Evolutionary conservation across 176 grass and related monocot species (phyloP).

Genomic region (barley (Hordeum vulgare)): MorexV3_pseudomolecules_assembly NC_058519.1:163307245-163307744

Average conservation of each 20-base stretch:
- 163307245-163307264: constrained; percentile 68
- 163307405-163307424: constrained; percentile 88
- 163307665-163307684: constrained; percentile 23
- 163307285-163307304: constrained; percentile 79
- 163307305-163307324: constrained; percentile 60
- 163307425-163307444: constrained; percentile 79
- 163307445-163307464: constrained; percentile 60
- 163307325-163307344: neutral
- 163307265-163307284: constrained; percentile 71
- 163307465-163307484: neutral
- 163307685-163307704: constrained; percentile 22
- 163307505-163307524: constrained; percentile 13
- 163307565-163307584: constrained; percentile 72
- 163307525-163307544: constrained; percentile 60
- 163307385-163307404: constrained; percentile 96
- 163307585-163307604: constrained; percentile 56
- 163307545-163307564: constrained; percentile 88
- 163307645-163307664: constrained; percentile 1
- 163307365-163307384: constrained; percentile 27
- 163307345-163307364: neutral
- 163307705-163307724: constrained; percentile 65
- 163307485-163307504: neutral
- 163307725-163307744: constrained; percentile 77
- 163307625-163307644: neutral
- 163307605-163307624: constrained; percentile 59